These are phyloP conservation scores for Sporothrix brasiliensis DNA, from an alignment of 2,329 filamentous ascomycete species.

Conservation along the genomic window DNA sequence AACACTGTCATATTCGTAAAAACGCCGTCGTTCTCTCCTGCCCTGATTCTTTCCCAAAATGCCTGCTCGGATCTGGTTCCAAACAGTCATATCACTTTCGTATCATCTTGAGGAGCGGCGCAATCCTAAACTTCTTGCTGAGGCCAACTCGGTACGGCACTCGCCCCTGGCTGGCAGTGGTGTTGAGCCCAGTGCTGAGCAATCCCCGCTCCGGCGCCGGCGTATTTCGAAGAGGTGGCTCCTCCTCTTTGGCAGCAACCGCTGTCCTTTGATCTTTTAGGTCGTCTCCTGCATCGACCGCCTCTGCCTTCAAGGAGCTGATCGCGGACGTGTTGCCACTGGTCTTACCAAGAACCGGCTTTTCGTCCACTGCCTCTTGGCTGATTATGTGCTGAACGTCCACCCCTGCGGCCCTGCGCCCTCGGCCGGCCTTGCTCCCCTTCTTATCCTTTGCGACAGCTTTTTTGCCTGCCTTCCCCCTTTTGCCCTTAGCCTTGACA, in stretches of 20 bases:
- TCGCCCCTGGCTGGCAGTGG: constrained; percentile 40
- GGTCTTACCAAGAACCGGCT: constrained; percentile 15
- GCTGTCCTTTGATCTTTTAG: constrained; percentile 30
- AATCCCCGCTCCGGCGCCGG: background rate
- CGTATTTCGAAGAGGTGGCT: background rate
- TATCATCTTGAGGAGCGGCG: constrained; percentile 55
- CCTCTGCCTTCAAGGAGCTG: background rate
- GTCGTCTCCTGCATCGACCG: background rate
- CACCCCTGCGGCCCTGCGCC: background rate
- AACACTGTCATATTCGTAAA: background rate
- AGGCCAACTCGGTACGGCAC: constrained; percentile 55
- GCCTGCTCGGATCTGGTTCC: no score
- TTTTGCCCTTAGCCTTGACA: constrained; percentile 2
- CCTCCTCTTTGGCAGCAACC: background rate
- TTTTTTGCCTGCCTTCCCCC: background rate
- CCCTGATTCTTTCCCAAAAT: background rate
- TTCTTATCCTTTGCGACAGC: background rate
- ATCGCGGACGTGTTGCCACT: constrained; percentile 21
- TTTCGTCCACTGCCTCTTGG: background rate
- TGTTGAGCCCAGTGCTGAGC: constrained; percentile 19
- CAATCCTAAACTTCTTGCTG: constrained; percentile 55
- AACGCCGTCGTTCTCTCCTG: constrained; percentile 7
- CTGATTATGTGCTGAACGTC: background rate
- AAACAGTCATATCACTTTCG: constrained; percentile 43
- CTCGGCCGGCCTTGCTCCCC: background rate